Evolutionary conservation across 2,329 filamentous ascomycete genomes (phyloP), one percentile per base, ranked within the genome.

Genomic region (Stenocarpella maydis): DNA sequence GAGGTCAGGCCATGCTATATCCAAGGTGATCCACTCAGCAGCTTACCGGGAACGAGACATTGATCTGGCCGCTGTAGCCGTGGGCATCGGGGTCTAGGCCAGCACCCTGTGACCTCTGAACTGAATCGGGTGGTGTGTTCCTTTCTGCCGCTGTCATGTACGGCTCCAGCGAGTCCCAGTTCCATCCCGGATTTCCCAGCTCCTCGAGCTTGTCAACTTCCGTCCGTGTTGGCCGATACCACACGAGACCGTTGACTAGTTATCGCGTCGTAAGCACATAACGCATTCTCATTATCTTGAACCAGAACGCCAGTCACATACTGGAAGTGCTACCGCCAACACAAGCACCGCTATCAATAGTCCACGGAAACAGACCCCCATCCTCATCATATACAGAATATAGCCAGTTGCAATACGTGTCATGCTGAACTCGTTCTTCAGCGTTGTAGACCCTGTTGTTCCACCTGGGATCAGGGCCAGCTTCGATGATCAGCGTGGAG

Each of bases 281-380:
- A 0, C 1, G 12, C 0, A 2, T 17, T 12, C 5, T 19, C 17
- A 45, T 7, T 0, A 3, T 7, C 21, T 2, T 3, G 26, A 4
- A 10, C 24, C 6, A 4, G 8, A 21, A 26, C 5, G 10, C 1
- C 15, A 34, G 63, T 19, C 9, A 69, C 72, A 7, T 63, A 75
- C 74, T 76, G 0, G 74, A 76, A 1, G 74, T 74, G 9, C 73
- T 69, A 12, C 74, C 74, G 3, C 74, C 74, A n/a, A 76, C 73
- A 41, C 74, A 76, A 21, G 74, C 73, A 15, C 74, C 74, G 24
- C 69, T 67, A 15, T 72, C 70, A 49, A 76, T 73, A 2, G 71
- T 61, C 37, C 41, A 43, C 4, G 71, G 24, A 14, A 74, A 55
- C 43, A 69, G 64, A 17, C 47, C 65, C 2, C 73, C 74, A 21